Conservation (phyloP, 352 stramenopile genomes). For the Phytophthora rubi region DNA sequence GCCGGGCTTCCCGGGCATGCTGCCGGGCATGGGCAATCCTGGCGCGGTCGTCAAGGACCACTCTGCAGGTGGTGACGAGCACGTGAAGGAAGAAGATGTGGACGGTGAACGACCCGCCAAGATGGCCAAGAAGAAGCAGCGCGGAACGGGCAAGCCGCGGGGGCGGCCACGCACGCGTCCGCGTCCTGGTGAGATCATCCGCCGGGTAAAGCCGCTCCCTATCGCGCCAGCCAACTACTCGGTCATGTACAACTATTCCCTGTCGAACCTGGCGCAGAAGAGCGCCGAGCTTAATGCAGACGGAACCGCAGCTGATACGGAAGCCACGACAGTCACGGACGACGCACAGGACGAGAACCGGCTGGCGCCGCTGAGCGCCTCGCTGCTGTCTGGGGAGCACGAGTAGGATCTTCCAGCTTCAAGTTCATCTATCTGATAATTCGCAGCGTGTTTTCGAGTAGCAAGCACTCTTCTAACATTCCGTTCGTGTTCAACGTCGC, state of each 20-base stretch:
- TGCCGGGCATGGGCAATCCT: conserved; percentile 38
- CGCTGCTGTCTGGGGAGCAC: conserved; percentile 61
- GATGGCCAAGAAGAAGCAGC: conserved; percentile 77
- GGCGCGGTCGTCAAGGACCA: conserved; percentile 43
- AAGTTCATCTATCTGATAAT: conserved; percentile 37
- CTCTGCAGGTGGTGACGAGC: conserved; percentile 29
- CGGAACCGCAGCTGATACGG: conserved; percentile 21
- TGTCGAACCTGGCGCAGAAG: conserved; percentile 61
- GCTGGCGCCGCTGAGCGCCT: conserved; percentile 48
- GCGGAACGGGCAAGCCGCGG: conserved; percentile 73
- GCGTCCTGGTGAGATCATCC: conserved; percentile 77
- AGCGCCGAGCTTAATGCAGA: conserved; percentile 52
- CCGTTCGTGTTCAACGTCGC: conserved; percentile 14
- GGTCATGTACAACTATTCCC: conserved; percentile 80
- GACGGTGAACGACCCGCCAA: conserved; percentile 42
- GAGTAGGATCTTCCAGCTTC: conserved; percentile 40
- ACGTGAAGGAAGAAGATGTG: conserved; percentile 38
- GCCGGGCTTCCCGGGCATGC: conserved; percentile 49
- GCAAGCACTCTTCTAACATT: conserved; percentile 19
- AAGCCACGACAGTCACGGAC: conserved; percentile 19
- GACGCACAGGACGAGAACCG: conserved; percentile 52
- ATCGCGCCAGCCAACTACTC: conserved; percentile 81
- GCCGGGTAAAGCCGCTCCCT: conserved; percentile 67
- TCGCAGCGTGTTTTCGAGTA: conserved; percentile 14
- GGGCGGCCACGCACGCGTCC: conserved; percentile 75